These are phyloP conservation scores for Quercus agrifolia DNA, from an alignment of 306 rosid species.

Conservation along the genomic window DNA sequence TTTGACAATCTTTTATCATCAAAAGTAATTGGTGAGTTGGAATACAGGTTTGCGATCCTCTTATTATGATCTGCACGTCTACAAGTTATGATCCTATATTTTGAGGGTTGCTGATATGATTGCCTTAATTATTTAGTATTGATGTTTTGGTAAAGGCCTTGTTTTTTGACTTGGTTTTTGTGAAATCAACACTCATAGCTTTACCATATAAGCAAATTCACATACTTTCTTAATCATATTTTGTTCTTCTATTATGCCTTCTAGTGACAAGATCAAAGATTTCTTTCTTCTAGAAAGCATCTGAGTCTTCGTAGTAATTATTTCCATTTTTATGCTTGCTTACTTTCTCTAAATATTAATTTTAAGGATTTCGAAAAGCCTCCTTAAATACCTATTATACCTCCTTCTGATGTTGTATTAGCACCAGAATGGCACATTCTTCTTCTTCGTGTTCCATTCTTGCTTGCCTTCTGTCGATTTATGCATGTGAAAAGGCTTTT, in stretches of 20 bases:
- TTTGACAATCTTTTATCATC: too few species aligned
- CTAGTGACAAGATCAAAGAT: background rate
- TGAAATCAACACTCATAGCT: too few species aligned
- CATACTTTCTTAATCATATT: background rate
- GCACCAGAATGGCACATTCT: background rate
- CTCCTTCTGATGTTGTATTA: background rate
- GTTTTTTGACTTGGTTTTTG: too few species aligned
- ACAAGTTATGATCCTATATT: background rate
- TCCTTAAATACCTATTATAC: background rate
- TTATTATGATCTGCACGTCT: too few species aligned
- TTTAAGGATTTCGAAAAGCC: background rate
- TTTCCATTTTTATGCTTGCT: background rate
- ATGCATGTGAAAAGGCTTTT: conserved; percentile 11
- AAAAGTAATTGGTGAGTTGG: too few species aligned
- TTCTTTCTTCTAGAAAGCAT: background rate
- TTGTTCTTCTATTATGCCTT: background rate
- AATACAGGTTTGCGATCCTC: too few species aligned
- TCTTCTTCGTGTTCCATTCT: background rate
- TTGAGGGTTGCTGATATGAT: background rate
- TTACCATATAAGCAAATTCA: background rate
- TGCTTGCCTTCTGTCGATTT: background rate
- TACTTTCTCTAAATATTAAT: background rate
- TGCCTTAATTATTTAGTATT: background rate
- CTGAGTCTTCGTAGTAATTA: background rate
- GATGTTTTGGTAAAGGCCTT: too few species aligned